A percentile compares a stretch with the other conserved stretches of the same genome.
Conservation (phyloP, 73 alveolate genomes). For the Paramecium sonneborni region DNA sequence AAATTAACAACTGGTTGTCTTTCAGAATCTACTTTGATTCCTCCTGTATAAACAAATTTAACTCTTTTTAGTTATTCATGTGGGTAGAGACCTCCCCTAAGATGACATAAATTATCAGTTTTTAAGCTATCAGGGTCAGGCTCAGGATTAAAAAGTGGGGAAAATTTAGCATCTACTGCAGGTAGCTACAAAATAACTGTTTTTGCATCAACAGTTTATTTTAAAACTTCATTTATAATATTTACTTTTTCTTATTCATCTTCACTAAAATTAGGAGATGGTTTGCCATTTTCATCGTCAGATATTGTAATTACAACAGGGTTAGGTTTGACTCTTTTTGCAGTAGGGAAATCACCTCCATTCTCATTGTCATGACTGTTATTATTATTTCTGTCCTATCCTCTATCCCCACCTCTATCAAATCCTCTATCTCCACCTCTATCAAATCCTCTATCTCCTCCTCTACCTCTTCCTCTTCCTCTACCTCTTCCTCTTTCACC, state of each 20-base stretch:
- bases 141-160: slow-evolving; percentile 29
- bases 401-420: slow-evolving; percentile 23
- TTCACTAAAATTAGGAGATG: slow-evolving; percentile 1
- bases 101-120: slow-evolving; percentile 21
- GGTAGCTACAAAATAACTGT: background rate
- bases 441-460: background rate
- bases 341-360: background rate
- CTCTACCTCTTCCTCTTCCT: slow-evolving; percentile 30
- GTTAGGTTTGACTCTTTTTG: background rate
- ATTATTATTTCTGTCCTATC: background rate
- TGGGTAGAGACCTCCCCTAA: background rate
- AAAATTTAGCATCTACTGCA: background rate
- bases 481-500: slow-evolving; percentile 43
- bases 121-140: slow-evolving; percentile 10
- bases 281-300: background rate
- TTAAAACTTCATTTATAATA: background rate
- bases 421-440: slow-evolving; percentile 35
- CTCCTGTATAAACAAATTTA: background rate
- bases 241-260: slow-evolving; percentile 5
- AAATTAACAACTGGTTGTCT: background rate
- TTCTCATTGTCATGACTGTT: background rate
- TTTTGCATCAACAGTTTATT: background rate
- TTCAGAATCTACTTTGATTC: background rate
- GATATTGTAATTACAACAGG: slow-evolving; percentile 21
- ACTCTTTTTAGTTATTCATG: slow-evolving; percentile 22